Evolutionary conservation across 805 yeast genomes (phyloP), one percentile per base, ranked within the genome.

Genomic region (Suhomyces pyralidae): DNA sequence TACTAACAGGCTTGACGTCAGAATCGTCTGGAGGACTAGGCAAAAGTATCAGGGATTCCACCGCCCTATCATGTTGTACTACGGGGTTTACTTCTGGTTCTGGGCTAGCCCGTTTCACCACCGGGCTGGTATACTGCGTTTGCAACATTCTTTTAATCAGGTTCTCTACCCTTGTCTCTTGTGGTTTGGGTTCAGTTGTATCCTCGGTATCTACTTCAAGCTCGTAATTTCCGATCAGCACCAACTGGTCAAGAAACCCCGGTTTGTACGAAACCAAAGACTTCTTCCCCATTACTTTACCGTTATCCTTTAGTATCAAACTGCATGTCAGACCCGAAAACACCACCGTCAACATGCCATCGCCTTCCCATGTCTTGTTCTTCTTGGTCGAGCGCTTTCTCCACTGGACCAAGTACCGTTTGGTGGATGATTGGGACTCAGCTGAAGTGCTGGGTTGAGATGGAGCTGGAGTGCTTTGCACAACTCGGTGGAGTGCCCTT

Each of bases 341-440:
- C 4, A 28, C 9, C 2, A 77, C 63, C 0, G 69, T 59, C 14
- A 86, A 70, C 32, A 71, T 68, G 0, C 97, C 98, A 70, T 94
- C 98, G 2, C 96, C 96, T 51, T 90, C 96, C 99, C 99, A 94
- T 0, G 90, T 84, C 65, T 92, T 92, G 66, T 91, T 84, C 74
- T 93, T 90, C 69, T 88, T 90, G 30, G 71, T 76, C 0, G 93
- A 75, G 42, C 77, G 76, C 65, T 90, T 90, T 32, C 99, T 73
- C 79, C 86, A 88, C 58, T 88, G 78, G 5, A 83, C 81, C 22
- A 52, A 26, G 36, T 54, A 57, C 14, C 52, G 52, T 20, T 15
- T 34, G 43, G n/a, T 28, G 32, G 32, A 28, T 12, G 32, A 5
- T 28, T 10, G 32, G 7, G 32, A 28, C 6, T 28, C 32, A 28